Evolutionary conservation across 495 filamentous ascomycete species (phyloP), one percentile per base, ranked within the genome.

Genomic region (Penicillium goetzii): DNA sequence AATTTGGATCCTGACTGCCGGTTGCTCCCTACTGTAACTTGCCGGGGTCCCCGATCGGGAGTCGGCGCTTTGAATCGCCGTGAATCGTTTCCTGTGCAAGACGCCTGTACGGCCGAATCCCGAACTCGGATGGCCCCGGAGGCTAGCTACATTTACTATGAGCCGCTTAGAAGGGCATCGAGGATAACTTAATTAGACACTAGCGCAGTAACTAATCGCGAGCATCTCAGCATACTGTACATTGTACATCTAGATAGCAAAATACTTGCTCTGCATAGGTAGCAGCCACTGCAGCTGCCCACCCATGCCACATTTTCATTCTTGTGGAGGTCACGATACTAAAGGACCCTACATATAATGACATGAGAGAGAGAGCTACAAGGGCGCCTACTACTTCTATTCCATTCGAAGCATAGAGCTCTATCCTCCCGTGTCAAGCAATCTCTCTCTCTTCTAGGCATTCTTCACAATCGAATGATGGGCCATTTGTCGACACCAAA

Each of bases 1-100:
- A 51, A 26, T 51, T 51, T 51, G 25, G 25, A 51, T 51, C 26
- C 25, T 51, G 12, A 51, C 47, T 51, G 21, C 47, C 23, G 10
- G 25, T 28, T 17, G 12, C 11, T 30, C 25, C 47, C 15, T 51
- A 25, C 2, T 23, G n/a, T n/a, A n/a, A n/a, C n/a, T 8, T 17
- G 14, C 23, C 47, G 25, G 47, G 47, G 15, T 6, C 10, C n/a
- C 47, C 47, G 47, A 50, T 50, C 47, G 47, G 47, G 12, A 50
- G 7, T 50, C 47, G 47, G 47, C 47, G 23, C 14, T 50, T 50
- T 15, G 5, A 50, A 28, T 28, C 47, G 47, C 47, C 47, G 47
- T 28, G 23, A 28, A 10, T 50, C 23, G 9, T 28, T 50, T 28
- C 14, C 10, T 19, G 23, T 51, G 4, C 19, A 28, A 51, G 25